Percentiles rank a stretch among this genome's conserved stretches.
Conservation (phyloP, 202 grass and related monocot genomes). For the Musa balbisiana region DNA sequence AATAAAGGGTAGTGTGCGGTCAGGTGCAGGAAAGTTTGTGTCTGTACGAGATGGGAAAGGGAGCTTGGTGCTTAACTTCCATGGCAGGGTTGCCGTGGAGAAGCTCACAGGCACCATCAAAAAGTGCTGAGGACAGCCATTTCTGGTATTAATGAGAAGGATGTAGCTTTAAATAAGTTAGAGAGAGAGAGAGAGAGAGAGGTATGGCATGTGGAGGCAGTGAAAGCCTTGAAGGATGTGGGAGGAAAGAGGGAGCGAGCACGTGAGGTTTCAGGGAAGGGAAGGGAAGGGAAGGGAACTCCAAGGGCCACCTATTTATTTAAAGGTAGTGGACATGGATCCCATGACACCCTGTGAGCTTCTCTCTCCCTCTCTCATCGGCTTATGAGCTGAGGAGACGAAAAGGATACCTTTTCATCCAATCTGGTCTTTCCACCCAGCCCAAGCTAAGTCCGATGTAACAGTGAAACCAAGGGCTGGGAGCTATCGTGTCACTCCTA, state of each 20-base stretch:
- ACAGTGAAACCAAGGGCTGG: too few species aligned
- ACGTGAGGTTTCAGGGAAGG: background rate
- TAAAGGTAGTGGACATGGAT: background rate
- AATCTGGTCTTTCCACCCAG: too few species aligned
- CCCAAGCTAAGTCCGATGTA: too few species aligned
- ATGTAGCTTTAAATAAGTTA: background rate
- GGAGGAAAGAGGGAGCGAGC: background rate
- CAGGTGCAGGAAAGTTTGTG: conserved; percentile 7
- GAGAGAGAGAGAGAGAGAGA: too few species aligned
- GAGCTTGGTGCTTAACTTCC: too few species aligned
- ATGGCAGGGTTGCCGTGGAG: background rate
- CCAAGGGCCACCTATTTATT: background rate
- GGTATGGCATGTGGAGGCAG: background rate
- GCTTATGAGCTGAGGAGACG: background rate
- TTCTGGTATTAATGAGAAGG: background rate
- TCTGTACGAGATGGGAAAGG: background rate
- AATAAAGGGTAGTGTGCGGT: background rate
- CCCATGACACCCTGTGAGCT: background rate
- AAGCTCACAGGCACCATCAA: background rate
- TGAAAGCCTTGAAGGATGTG: background rate
- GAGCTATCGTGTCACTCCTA: too few species aligned
- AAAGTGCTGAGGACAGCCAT: background rate
- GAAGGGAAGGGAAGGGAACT: background rate
- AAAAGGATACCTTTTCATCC: too few species aligned
- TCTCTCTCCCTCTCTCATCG: background rate